Evolutionary conservation across 306 rosid species (phyloP).

Genomic region (Cyamopsis tetragonoloba): DNA sequence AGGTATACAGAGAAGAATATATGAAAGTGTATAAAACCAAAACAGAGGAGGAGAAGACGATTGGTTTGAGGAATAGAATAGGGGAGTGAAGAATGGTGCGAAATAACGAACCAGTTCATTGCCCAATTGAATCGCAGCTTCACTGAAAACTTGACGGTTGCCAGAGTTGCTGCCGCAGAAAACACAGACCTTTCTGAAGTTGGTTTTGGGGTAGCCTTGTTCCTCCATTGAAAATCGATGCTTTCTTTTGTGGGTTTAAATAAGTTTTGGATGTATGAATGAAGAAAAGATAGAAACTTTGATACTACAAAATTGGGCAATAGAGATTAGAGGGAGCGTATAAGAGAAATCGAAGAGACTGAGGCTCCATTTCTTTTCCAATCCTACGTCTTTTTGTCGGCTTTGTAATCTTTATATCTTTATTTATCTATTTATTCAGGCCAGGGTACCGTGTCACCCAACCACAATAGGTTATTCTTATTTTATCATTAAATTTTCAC

Average conservation of each 20-base stretch:
- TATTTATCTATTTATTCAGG: too few species aligned
- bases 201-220: constrained; percentile 47
- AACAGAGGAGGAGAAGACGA: not conserved
- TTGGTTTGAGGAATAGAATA: constrained; percentile 7
- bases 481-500: too few species aligned
- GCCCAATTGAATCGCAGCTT: constrained; percentile 82
- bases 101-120: constrained; percentile 66
- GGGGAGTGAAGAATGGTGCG: not conserved
- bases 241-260: constrained; percentile 22
- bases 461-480: too few species aligned
- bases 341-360: constrained; percentile 23
- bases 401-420: constrained; percentile 9
- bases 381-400: constrained; percentile 52
- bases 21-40: not conserved
- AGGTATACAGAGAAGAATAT: constrained; percentile 16
- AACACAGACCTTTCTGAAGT: constrained; percentile 76
- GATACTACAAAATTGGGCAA: too few species aligned
- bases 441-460: too few species aligned
- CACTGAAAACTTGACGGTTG: constrained; percentile 67
- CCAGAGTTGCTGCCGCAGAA: constrained; percentile 98
- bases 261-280: constrained; percentile 26
- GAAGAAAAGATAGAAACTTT: constrained; percentile 29
- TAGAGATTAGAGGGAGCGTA: constrained; percentile 26
- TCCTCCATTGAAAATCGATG: constrained; percentile 63
- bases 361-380: constrained; percentile 29